Evolutionary conservation across 495 filamentous ascomycete genomes (phyloP).

Genomic region (Hypoxylon fragiforme): DNA sequence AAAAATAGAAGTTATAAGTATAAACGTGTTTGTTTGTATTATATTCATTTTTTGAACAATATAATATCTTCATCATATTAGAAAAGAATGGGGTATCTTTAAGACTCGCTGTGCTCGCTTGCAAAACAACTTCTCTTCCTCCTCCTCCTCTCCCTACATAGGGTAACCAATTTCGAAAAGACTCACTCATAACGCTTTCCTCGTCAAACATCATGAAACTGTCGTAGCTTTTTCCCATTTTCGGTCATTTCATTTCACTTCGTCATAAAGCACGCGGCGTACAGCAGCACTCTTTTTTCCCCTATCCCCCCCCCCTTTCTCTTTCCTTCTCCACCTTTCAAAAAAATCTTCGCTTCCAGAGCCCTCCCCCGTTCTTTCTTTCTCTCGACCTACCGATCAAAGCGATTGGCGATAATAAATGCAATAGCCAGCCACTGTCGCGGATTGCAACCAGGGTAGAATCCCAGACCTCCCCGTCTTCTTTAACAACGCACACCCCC

Average conservation of each 20-base stretch:
- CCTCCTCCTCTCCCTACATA: no score
- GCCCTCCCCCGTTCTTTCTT: no score
- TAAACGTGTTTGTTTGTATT: no score
- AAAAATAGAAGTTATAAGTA: no score
- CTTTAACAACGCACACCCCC: no score
- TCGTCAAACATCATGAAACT: constrained; percentile 26
- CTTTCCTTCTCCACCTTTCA: not conserved
- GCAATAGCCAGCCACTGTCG: constrained; percentile 20
- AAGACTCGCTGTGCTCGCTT: constrained; percentile 28
- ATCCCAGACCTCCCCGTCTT: constrained; percentile 15
- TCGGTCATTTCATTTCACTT: constrained; percentile 17
- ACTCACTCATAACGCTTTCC: not conserved
- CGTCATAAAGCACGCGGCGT: constrained; percentile 7
- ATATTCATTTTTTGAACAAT: no score
- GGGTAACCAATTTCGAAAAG: constrained; percentile 25
- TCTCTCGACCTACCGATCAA: constrained; percentile 6
- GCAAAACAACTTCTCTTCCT: constrained; percentile 14
- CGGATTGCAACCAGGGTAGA: constrained; percentile 14
- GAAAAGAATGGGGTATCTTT: constrained; percentile 39
- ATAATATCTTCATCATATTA: constrained; percentile 25
- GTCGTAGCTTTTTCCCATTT: constrained; percentile 8
- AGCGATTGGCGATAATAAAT: constrained; percentile 9
- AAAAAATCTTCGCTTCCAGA: constrained; percentile 32
- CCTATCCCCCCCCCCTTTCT: not conserved
- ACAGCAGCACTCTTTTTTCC: not conserved